A percentile compares a stretch with the other conserved stretches of the same genome.
Evolutionary conservation across 1,139 yeast genomes (phyloP).

Genomic region (Torulaspora pretoriensis): DNA sequence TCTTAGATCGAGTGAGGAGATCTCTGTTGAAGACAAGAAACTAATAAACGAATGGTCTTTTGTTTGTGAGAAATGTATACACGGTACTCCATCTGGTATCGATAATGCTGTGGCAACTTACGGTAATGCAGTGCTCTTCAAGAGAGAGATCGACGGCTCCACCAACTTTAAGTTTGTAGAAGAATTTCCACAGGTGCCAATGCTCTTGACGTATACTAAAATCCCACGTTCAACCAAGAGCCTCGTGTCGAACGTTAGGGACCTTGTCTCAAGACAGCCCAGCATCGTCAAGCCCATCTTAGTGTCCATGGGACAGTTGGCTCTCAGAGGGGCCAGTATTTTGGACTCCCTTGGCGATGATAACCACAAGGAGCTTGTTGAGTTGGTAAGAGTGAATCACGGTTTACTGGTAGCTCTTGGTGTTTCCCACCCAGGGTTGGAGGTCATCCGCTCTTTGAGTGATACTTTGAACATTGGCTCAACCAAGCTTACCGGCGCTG

Average conservation of each 20-base stretch:
- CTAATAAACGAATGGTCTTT: constrained; percentile 83
- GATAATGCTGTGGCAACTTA: constrained; percentile 94
- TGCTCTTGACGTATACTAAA: constrained; percentile 77
- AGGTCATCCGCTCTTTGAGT: constrained; percentile 59
- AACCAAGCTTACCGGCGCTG: constrained; percentile 96
- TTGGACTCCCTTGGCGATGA: constrained; percentile 37
- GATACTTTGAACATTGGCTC: constrained; percentile 67
- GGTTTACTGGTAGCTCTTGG: constrained; percentile 83
- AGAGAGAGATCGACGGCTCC: constrained; percentile 42
- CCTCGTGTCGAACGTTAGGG: constrained; percentile 73
- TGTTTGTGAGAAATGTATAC: constrained; percentile 91
- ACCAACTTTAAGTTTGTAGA: constrained; percentile 27
- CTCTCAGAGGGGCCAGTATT: constrained; percentile 51
- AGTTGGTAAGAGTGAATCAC: constrained; percentile 79
- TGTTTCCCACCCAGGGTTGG: constrained; percentile 88
- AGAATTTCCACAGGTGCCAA: constrained; percentile 65
- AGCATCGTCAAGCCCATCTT: constrained; percentile 54
- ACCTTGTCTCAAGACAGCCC: constrained; percentile 51
- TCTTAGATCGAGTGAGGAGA: constrained; percentile 34
- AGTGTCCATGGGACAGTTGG: constrained; percentile 64
- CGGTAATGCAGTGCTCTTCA: constrained; percentile 94
- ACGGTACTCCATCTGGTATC: constrained; percentile 96
- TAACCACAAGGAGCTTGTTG: constrained; percentile 43
- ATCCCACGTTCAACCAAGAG: constrained; percentile 85
- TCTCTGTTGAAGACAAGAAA: constrained; percentile 45